Base-by-base conservation (phyloP, 495 filamentous ascomycete species). In the Penicillium coffeae region DNA sequence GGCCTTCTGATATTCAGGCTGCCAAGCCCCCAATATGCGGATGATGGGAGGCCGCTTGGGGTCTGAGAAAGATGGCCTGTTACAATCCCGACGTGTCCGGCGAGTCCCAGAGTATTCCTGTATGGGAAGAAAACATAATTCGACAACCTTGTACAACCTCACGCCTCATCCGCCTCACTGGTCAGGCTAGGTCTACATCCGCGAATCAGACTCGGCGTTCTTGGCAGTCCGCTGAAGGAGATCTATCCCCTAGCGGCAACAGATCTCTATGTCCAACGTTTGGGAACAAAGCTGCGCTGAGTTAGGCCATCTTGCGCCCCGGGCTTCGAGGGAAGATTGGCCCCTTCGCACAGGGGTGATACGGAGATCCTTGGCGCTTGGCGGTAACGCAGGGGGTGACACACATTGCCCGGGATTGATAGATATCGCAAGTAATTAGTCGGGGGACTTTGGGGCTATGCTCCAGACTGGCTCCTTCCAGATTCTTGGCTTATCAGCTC, bases 341-440 rank as follows among this genome's bases (percentile, higher is more conserved):
- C 45, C 37, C 33, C 36, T 50, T 34, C 52, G 42, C 43, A 21
- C 21, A 46, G 38, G 47, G 21, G 42, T 58, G 45, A 27, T 50
- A 48, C 57, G 43, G 47, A n/a, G 51, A 58, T 55, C 42, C 69
- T 70, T 66, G 67, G 67, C 67, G 39, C 65, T 69, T 63, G 63
- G 69, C 59, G 55, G 58, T 62, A 55, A 69, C 55, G 66, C 64
- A 66, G 56, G 62, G 58, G 47, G 55, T 46, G 38, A 48, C 48
- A 54, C 49, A 49, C 37, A 52, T 50, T 50, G 45, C 38, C 30
- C 48, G 43, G 37, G 21, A 39, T 30, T 30, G 25, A 30, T 30
- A 30, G 25, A 30, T 4, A 10, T 4, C 10, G 25, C 25, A 30
- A 10, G 10, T 30, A 5, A 30, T 10, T 10, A 10, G 10, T 30